Percentiles rank a stretch among this genome's conserved stretches.
Evolutionary conservation across 179 eudicot species (phyloP).

Genomic region (Camellia oleifera): DNA sequence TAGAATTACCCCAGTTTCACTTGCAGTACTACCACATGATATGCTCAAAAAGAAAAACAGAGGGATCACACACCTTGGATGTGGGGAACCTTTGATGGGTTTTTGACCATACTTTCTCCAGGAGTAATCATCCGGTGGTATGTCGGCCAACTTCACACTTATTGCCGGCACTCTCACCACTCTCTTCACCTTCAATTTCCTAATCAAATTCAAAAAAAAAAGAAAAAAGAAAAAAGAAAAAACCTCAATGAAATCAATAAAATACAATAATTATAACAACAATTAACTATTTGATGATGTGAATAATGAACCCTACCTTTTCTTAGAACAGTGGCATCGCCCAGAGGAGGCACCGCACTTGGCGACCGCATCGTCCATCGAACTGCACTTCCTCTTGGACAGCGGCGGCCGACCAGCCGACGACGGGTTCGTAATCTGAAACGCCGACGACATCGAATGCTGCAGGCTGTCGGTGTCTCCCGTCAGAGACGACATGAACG

Average conservation of each 20-base stretch:
- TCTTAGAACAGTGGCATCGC: conserved; percentile 83
- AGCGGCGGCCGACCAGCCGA: conserved; percentile 58
- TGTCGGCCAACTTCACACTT: conserved; percentile 73
- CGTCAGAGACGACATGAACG: conserved; percentile 60
- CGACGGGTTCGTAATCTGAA: conserved; percentile 63
- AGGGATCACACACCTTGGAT: conserved; percentile 54
- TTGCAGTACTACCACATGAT: no score
- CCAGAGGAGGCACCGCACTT: conserved; percentile 68
- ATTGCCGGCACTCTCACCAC: conserved; percentile 74
- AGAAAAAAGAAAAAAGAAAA: background rate
- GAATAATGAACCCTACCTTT: conserved; percentile 36
- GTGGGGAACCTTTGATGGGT: conserved; percentile 86
- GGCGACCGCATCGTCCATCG: conserved; percentile 37
- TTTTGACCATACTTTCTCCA: conserved; percentile 90
- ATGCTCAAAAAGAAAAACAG: no score
- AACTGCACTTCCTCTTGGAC: conserved; percentile 61
- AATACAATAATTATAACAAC: background rate
- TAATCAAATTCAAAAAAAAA: conserved; percentile 13
- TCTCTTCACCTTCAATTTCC: conserved; percentile 69
- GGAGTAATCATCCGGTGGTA: conserved; percentile 76
- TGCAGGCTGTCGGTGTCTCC: conserved; percentile 36
- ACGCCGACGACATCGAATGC: conserved; percentile 53
- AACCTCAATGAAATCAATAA: background rate
- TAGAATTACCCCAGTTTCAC: no score
- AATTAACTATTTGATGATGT: background rate